Evolutionary conservation across 1,284 basidiomycete genomes (phyloP), one percentile per base, ranked within the genome.

Genomic region (Sporisorium iseilematis-ciliati): DNA sequence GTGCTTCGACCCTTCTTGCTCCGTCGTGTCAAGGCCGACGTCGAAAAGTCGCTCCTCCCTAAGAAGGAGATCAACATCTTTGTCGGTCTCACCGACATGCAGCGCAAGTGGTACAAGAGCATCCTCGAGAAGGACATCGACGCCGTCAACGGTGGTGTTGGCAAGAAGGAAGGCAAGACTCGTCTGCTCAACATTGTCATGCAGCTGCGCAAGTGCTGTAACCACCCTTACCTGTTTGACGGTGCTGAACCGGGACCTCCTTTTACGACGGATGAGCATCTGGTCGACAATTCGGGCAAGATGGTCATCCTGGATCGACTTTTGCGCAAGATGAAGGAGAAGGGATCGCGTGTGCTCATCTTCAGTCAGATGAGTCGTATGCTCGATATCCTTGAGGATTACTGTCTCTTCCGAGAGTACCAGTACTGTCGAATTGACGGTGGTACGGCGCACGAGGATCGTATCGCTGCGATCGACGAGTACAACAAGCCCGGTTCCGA

Each of bases 61-160:
- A 98, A 99, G 88, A 99, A 99, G 88, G 97, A 99, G 85, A 95
- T 99, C 86, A 99, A 99, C 84, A 93, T 99, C 62, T 99, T 99
- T 77, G 93, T 99, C 65, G 96, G 96, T 60, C 89, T 99, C 77
- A 93, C 95, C 2, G 95, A 98, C 35, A 96, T 99, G 95, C 97
- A 99, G 86, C 89, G 94, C 49, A 97, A 95, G 85, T 99, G 96
- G 97, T 85, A 85, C 79, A 84, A 83, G 72, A 78, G 76, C 43
- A 92, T 99, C 5, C 87, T 99, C 60, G 95, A 99, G 87, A 98
- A 99, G 87, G 97, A 99, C 86, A 97, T 99, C 63, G 97, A 99
- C 83, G 96, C 96, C 11, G 97, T 99, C 59, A 99, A 98, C 83
- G 83, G 82, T 57, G 84, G 83, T 58, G 63, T 42, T 50, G 60